Evolutionary conservation across 345 rosid species (phyloP).

Genomic region (Lumnitzera littorea): DNA sequence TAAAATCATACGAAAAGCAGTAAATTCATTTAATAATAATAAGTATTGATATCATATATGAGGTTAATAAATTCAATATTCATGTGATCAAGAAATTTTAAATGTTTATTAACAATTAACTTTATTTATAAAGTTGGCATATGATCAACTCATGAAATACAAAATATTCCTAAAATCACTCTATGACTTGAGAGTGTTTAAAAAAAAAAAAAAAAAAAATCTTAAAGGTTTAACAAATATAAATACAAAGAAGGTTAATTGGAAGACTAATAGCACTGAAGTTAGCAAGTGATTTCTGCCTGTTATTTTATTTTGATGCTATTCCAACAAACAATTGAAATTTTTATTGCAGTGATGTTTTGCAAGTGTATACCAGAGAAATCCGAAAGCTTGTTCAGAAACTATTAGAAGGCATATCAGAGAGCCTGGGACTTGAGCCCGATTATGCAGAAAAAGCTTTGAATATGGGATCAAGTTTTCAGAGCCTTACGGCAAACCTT

Average conservation of each 20-base stretch:
- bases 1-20: too few species aligned
- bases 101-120: too few species aligned
- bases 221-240: background rate
- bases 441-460: conserved; percentile 19
- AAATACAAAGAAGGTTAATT: background rate
- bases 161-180: too few species aligned
- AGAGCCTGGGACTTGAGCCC: conserved; percentile 39
- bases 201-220: background rate
- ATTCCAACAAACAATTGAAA: too few species aligned
- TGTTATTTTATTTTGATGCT: background rate
- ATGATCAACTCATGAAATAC: too few species aligned
- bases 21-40: too few species aligned
- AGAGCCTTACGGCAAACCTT: conserved; percentile 23
- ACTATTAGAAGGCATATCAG: conserved; percentile 36
- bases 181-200: background rate
- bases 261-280: too few species aligned
- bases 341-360: conserved; percentile 19
- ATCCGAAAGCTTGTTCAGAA: conserved; percentile 22
- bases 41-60: too few species aligned
- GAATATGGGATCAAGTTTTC: conserved; percentile 23
- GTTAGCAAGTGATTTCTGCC: too few species aligned
- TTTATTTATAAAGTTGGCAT: too few species aligned
- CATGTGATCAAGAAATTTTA: too few species aligned
- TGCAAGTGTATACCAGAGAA: conserved; percentile 22
- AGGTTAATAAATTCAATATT: too few species aligned